Base-by-base conservation (phyloP, 805 yeast genomes). In the Candida berthetii region DNA sequence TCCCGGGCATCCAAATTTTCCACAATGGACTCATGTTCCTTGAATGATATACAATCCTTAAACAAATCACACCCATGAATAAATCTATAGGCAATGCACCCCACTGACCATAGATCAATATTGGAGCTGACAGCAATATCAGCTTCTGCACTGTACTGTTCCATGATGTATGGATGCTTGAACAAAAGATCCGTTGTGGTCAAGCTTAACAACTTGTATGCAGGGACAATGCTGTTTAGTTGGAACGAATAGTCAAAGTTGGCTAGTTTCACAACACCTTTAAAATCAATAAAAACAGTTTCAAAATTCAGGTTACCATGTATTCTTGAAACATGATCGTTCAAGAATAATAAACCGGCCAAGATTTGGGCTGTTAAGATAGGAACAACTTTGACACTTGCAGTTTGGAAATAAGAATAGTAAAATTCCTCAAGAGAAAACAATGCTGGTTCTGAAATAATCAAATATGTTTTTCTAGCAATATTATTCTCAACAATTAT, bases 261-360 rank as follows among this genome's bases (percentile, higher is more conserved):
- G 3, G 45, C 32, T 32, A 48, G n/a, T 31, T 46, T 48, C 19
- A 42, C 36, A 10, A 18, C 13, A 11, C 49, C 49, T 4, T 37
- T 16, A n/a, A 17, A 15, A 32, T 37, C 42, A 9, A 48, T 20
- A 22, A 48, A n/a, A 3, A 48, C 39, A 1, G 37, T 41, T 11
- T 41, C 20, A 14, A 35, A 18, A 13, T 37, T 39, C n/a, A 48
- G n/a, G 28, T 46, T 44, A 7, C 52, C 52, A 39, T 48, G 52
- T 7, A 46, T 37, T 28, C 37, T 42, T 6, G 27, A 14, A 4
- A 25, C 13, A 4, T 27, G 15, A 4, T 20, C 37, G 13, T 25
- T 32, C 20, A 47, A 18, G 11, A 31, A 42, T 3, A 18, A n/a
- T 24, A 47, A 34, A 5, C 45, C 50, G 3, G 42, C n/a, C 3